A percentile compares a stretch with the other conserved stretches of the same genome.
Conservation (phyloP, 495 filamentous ascomycete genomes). For the Penicillium atrosanguineum region DNA sequence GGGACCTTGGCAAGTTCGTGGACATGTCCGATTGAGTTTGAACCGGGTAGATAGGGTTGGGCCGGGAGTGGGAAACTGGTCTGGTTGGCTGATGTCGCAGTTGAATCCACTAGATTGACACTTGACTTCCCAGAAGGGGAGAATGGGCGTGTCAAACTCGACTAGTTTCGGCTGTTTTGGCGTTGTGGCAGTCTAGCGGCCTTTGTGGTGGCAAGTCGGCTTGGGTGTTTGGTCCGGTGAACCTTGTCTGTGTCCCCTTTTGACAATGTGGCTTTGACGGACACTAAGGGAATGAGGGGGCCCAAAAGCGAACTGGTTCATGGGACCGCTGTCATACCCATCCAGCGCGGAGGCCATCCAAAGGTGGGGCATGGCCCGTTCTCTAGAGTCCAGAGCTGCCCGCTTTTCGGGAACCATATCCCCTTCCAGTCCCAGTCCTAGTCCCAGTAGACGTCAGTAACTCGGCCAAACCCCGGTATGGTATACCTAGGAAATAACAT, state of each 20-base stretch:
- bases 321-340: conserved; percentile 19
- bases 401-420: not conserved
- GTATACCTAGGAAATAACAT: no score
- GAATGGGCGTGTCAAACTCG: not conserved
- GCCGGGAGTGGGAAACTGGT: conserved; percentile 6
- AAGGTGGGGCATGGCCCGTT: not conserved
- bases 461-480: not conserved
- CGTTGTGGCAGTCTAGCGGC: not conserved
- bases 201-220: not conserved
- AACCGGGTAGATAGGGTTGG: conserved; percentile 30
- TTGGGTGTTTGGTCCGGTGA: conserved; percentile 3
- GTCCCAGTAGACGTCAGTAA: not conserved
- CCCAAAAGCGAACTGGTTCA: conserved; percentile 17
- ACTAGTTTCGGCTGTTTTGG: not conserved
- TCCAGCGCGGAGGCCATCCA: not conserved
- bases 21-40: conserved; percentile 26
- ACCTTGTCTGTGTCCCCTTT: not conserved
- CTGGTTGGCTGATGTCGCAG: conserved; percentile 10
- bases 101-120: conserved; percentile 3
- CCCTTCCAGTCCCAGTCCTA: not conserved
- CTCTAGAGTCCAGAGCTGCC: not conserved
- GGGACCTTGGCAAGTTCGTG: conserved; percentile 9
- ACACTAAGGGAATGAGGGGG: not conserved
- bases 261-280: not conserved
- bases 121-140: not conserved